phyloP scores from a whole-genome alignment of 441 rosid genomes.

The Gossypium davidsonii region DNA sequence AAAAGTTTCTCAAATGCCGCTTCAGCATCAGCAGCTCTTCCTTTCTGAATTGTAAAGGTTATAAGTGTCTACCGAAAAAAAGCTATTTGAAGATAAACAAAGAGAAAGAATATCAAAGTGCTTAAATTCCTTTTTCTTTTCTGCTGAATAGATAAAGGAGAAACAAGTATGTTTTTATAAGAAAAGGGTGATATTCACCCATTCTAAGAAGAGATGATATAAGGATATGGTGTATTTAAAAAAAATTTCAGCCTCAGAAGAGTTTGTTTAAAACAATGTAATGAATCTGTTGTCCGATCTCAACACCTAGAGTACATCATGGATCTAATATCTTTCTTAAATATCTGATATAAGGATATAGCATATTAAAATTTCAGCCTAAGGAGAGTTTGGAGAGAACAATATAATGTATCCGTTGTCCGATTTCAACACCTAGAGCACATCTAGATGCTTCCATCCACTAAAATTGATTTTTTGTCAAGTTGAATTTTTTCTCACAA shows the following conservation, averaged over 20 bases:
- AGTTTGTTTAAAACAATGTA: constrained; percentile 20
- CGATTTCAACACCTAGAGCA: not conserved
- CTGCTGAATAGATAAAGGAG: not conserved
- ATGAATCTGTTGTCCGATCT: not conserved
- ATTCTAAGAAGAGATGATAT: not conserved
- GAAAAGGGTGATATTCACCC: not conserved
- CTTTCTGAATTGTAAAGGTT: constrained; percentile 38
- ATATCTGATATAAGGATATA: not conserved
- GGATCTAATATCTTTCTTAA: not conserved
- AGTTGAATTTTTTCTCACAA: not conserved
- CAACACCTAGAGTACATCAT: not conserved
- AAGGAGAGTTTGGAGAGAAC: constrained; percentile 19
- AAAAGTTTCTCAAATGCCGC: constrained; percentile 54
- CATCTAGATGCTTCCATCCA: not conserved
- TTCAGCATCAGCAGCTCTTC: constrained; percentile 66
- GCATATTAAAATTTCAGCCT: not conserved
- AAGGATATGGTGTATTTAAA: not conserved
- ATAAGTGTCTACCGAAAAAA: constrained; percentile 12
- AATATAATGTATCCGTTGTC: not conserved
- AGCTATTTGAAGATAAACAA: not conserved
- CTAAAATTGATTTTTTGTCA: not conserved
- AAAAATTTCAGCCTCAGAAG: not conserved
- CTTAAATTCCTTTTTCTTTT: not conserved
- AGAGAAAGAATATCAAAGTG: not conserved
- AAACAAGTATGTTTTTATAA: not conserved